Conservation (phyloP, 192 early-diverging fungal genomes). For the Fimicolochytrium jonesii region DNA sequence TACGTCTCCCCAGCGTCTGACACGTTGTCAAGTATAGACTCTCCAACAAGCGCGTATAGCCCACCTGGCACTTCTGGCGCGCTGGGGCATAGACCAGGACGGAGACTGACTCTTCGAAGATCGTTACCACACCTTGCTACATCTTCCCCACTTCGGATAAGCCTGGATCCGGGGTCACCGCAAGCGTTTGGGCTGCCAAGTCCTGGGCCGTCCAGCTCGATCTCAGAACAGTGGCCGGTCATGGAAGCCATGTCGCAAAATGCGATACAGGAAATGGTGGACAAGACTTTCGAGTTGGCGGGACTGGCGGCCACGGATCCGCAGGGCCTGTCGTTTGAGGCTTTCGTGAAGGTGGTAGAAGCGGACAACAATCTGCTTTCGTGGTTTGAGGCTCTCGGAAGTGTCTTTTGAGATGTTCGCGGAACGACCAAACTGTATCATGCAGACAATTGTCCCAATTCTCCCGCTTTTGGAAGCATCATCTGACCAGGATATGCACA, state of each 20-base stretch:
- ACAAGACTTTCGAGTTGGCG: constrained; percentile 69
- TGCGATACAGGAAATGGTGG: constrained; percentile 91
- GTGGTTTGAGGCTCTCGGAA: constrained; percentile 90
- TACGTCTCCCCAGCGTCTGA: too few relatives aligned
- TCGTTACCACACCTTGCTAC: constrained; percentile 23
- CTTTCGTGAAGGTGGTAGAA: constrained; percentile 76
- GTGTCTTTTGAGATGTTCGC: constrained; percentile 66
- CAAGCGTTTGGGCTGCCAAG: constrained; percentile 1
- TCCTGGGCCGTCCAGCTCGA: background rate
- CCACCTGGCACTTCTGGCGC: too few relatives aligned
- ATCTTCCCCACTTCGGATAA: constrained; percentile 17
- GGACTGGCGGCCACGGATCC: background rate
- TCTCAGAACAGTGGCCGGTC: constrained; percentile 72
- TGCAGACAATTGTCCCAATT: too few relatives aligned
- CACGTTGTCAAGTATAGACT: too few relatives aligned
- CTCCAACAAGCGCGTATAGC: too few relatives aligned
- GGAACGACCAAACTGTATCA: too few relatives aligned
- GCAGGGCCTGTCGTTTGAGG: constrained; percentile 64
- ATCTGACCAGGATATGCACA: too few relatives aligned
- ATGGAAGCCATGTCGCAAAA: constrained; percentile 92
- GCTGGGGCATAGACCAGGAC: too few relatives aligned
- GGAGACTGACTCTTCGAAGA: constrained; percentile 12
- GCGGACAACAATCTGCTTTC: constrained; percentile 74
- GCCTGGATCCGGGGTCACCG: constrained; percentile 10
- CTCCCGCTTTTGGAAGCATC: too few relatives aligned